phyloP scores from a whole-genome alignment of 352 stramenopile species.

The Pseudoperonospora humuli region DNA sequence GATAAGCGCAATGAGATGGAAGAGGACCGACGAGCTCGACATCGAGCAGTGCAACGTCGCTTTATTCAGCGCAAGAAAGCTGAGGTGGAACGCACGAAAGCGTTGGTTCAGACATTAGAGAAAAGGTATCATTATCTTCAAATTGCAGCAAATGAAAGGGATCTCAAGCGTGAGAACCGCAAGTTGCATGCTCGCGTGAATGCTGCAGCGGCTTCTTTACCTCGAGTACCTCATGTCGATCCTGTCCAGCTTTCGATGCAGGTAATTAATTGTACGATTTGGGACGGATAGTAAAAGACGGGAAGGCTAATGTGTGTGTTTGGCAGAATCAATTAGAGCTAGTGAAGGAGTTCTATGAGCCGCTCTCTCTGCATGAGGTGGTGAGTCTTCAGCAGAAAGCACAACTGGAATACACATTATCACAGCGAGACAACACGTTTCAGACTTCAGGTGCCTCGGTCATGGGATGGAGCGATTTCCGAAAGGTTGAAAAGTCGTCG shows the following conservation, averaged over 20 bases:
- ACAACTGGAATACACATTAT: slow-evolving; percentile 27
- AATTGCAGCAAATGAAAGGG: slow-evolving; percentile 26
- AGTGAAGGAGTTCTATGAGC: slow-evolving; percentile 35
- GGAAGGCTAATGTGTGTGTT: slow-evolving; percentile 1
- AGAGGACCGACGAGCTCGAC: slow-evolving; percentile 37
- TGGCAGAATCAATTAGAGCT: slow-evolving; percentile 32
- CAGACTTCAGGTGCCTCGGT: slow-evolving; percentile 25
- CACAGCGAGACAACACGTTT: slow-evolving; percentile 19
- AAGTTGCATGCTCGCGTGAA: slow-evolving; percentile 18
- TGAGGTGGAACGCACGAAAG: slow-evolving; percentile 30
- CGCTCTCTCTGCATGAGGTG: slow-evolving; percentile 12
- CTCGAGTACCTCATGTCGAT: slow-evolving; percentile 9
- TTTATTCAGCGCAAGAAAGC: slow-evolving; percentile 57
- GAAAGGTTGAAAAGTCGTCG: slow-evolving; percentile 28
- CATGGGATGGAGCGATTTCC: slow-evolving; percentile 49
- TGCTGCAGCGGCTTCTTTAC: slow-evolving; percentile 1
- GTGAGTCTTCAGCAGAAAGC: slow-evolving; percentile 14
- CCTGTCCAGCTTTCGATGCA: slow-evolving; percentile 21
- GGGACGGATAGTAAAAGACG: neutral
- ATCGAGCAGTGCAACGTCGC: slow-evolving; percentile 40
- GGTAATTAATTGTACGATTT: slow-evolving; percentile 4
- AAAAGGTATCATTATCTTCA: slow-evolving; percentile 31
- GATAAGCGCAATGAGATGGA: slow-evolving; percentile 14
- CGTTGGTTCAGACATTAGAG: slow-evolving; percentile 27
- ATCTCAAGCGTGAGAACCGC: slow-evolving; percentile 28